Conservation (phyloP, 1,139 yeast genomes). For the Kodamaea suecica region DNA sequence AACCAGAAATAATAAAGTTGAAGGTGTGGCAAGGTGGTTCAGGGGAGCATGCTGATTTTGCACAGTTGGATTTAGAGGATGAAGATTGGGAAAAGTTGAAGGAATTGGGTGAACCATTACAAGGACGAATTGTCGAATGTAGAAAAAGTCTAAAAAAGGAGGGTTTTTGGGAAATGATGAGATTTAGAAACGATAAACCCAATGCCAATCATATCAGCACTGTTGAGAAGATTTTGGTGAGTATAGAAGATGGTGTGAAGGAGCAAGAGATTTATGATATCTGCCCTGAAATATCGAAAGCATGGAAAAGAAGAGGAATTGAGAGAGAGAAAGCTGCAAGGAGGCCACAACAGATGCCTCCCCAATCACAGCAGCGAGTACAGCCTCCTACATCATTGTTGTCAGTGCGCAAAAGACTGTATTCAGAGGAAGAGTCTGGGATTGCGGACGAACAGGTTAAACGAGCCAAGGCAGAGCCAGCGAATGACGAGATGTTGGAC, state of each 20-base stretch:
- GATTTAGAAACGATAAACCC: slow-evolving; percentile 90
- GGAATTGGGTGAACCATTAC: slow-evolving; percentile 69
- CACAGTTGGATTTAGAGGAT: slow-evolving; percentile 57
- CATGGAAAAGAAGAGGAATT: slow-evolving; percentile 36
- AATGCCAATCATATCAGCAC: slow-evolving; percentile 83
- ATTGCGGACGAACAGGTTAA: slow-evolving; percentile 2
- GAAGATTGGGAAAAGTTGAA: slow-evolving; percentile 83
- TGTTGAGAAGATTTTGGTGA: slow-evolving; percentile 75
- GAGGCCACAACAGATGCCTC: slow-evolving; percentile 4
- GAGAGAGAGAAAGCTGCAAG: slow-evolving; percentile 26
- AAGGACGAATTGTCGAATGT: slow-evolving; percentile 90
- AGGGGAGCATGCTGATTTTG: slow-evolving; percentile 62
- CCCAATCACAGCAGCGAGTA: slow-evolving; percentile 1
- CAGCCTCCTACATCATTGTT: neutral
- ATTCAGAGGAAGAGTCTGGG: slow-evolving; percentile 1
- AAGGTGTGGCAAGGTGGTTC: slow-evolving; percentile 77
- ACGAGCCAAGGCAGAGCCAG: slow-evolving; percentile 3
- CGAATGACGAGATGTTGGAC: slow-evolving; percentile 19
- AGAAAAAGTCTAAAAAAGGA: slow-evolving; percentile 48
- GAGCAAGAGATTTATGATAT: slow-evolving; percentile 65
- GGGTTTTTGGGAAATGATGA: slow-evolving; percentile 75
- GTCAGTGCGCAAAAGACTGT: slow-evolving; percentile 7
- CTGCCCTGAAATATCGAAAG: slow-evolving; percentile 32
- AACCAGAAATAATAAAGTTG: slow-evolving; percentile 61
- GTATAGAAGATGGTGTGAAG: slow-evolving; percentile 83